Evolutionary conservation across 805 yeast species (phyloP), one percentile per base, ranked within the genome.

Genomic region (Priceomyces haplophilus): DNA sequence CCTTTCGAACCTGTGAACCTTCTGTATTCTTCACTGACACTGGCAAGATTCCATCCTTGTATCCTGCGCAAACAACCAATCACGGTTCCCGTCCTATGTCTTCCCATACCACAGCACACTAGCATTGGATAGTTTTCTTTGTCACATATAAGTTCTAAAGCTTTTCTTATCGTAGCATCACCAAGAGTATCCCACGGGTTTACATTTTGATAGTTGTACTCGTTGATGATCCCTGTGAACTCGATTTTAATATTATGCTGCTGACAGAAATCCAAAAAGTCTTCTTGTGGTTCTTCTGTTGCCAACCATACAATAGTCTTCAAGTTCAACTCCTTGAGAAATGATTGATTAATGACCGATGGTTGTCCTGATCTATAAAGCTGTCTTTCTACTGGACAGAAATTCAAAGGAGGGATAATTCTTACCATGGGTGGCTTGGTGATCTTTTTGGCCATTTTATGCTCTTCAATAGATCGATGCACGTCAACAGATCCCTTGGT

Each of bases 91-190:
- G 98, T 90, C 50, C 99, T 74, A 62, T 91, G 99, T 52, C 99
- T 73, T 0, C 99, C 99, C 99, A 93, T 93, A 11, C 97, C 97
- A 55, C 98, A 93, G 62, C 98, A 93, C 3, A 90, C 90, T 39
- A 93, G 67, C 47, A 93, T 55, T 0, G 99, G 98, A 55, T 88
- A 87, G 59, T 82, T 80, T n/a, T 78, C 74, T 48, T 75, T 76
- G 53, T 87, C 78, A 34, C 83, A 78, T 15, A 91, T 85, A 25
- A 88, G 73, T 47, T 83, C 85, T 47, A 91, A 65, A 0, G 97
- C 95, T 47, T 80, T 82, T 20, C 79, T 78, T 41, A 91, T 88
- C 17, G 95, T 80, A 33, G 79, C 74, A 56, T 89, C 96, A 15
- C 89, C 86, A 27, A 91, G 71, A 8, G 96, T 91, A 62, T 93